Conservation (phyloP, 179 eudicot species). For the Beta corolliflora region DNA sequence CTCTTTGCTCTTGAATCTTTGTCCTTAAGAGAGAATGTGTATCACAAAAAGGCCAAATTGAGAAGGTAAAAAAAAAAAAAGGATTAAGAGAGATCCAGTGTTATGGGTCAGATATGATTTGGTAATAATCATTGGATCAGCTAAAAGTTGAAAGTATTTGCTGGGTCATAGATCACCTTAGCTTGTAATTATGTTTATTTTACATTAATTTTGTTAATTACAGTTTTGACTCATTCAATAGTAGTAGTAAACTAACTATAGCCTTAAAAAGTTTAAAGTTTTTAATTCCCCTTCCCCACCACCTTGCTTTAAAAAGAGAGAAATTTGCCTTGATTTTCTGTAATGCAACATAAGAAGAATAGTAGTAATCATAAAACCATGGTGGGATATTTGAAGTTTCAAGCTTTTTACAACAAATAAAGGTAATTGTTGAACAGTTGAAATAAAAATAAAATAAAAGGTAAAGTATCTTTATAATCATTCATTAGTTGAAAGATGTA, state of each 20-base stretch:
- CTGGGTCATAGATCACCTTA: constrained; percentile 21
- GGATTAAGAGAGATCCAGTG: constrained; percentile 21
- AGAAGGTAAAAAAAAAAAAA: background rate
- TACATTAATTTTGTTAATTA: background rate
- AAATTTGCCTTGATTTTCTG: constrained; percentile 24
- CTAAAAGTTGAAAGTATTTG: constrained; percentile 18
- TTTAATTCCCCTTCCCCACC: background rate
- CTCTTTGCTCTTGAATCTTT: constrained; percentile 21
- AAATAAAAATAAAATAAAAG: too few species aligned
- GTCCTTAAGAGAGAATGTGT: constrained; percentile 14
- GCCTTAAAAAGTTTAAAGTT: background rate
- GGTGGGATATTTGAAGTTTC: background rate
- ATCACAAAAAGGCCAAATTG: constrained; percentile 5
- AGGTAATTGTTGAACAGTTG: background rate
- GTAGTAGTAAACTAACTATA: background rate
- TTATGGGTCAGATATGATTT: constrained; percentile 35
- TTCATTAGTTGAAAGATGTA: background rate
- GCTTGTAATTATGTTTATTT: constrained; percentile 11
- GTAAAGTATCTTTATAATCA: too few species aligned
- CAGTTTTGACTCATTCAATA: constrained; percentile 18
- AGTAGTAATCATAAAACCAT: constrained; percentile 15
- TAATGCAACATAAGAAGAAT: constrained; percentile 15
- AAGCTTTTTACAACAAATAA: constrained; percentile 10
- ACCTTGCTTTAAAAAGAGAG: background rate
- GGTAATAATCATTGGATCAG: constrained; percentile 37